Percentiles rank a stretch among this genome's conserved stretches.
These are phyloP conservation scores for Closterium sp. DNA, from an alignment of 139 green algal genomes.

Conservation along the genomic window DNA sequence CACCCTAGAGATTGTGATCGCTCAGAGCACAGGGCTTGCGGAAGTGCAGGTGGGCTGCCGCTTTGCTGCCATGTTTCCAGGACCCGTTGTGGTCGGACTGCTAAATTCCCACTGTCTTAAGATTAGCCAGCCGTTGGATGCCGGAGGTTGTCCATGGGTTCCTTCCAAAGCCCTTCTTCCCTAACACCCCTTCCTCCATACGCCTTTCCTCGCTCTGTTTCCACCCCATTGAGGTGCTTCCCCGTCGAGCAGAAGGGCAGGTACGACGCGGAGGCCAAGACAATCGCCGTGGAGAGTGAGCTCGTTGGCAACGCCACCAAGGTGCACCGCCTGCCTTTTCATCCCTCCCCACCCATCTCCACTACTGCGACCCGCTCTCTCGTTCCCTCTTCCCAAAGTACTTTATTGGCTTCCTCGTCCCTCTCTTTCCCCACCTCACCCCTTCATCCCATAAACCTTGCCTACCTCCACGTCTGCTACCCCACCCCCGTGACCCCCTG, in stretches of 20 bases:
- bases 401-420: background rate
- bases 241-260: conserved; percentile 12
- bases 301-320: conserved; percentile 24
- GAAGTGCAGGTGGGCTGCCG: conserved; percentile 37
- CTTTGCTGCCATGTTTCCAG: background rate
- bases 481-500: background rate
- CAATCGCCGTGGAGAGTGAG: background rate
- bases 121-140: background rate
- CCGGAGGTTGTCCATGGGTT: background rate
- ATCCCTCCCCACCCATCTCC: background rate
- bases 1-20: conserved; percentile 33
- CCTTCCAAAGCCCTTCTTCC: background rate
- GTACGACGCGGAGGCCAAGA: background rate
- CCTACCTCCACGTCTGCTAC: background rate
- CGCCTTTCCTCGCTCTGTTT: background rate
- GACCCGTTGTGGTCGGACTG: background rate
- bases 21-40: conserved; percentile 23
- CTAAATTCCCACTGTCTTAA: background rate
- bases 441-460: background rate
- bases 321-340: background rate
- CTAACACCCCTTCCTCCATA: background rate
- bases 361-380: background rate
- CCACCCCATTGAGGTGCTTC: too few relatives aligned
- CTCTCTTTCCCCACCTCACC: background rate
- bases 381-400: background rate